Evolutionary conservation across 768 basidiomycete genomes (phyloP), one percentile per base, ranked within the genome.

Genomic region (Sutorius australiensis): DNA sequence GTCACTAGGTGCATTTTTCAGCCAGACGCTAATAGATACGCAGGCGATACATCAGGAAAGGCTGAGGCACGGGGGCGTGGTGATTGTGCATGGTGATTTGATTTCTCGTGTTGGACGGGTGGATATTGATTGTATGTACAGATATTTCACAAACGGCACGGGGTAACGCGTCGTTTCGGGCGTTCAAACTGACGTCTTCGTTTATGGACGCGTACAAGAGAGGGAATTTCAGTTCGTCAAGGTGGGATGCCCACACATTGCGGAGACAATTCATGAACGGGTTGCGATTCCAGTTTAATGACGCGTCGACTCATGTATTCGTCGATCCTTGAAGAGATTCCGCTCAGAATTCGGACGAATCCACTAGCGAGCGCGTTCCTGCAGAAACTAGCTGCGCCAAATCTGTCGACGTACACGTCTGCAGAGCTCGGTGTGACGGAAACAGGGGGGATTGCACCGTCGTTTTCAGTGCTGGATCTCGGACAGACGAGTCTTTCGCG

Each of bases 131-230:
- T 49, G 37, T 28, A 49, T 60, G 47, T 55, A 56, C 66, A 93
- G 92, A 94, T 71, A 69, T 89, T 32, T 84, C 90, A 39, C 83
- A 86, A 62, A 83, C 89, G 3, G 80, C 82, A 51, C 81, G 87
- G 57, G 92, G 92, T 42, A 94, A 89, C 65, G 84, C 92, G 41
- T 85, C 87, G 27, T 89, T 98, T 77, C 86, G 87, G 53, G 95
- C 93, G 38, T 98, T 90, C 77, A 80, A 84, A 58, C 75, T 98
- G 61, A 92, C 90, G 38, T 72, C 81, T 41, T 76, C 82, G 16
- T 95, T 94, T 70, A 73, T 91, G 72, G 84, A 84, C 58, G 93
- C 91, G 3, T 83, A 87, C 72, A 90, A 86, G 70, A 84, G 79
- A 66, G 79, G 81, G 42, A 92, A 87, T 68, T 95, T 97, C 74